A percentile compares a stretch with the other conserved stretches of the same genome.
Conservation (phyloP, 257 asterid genomes). For the Nicotiana tomentosiformis region DNA sequence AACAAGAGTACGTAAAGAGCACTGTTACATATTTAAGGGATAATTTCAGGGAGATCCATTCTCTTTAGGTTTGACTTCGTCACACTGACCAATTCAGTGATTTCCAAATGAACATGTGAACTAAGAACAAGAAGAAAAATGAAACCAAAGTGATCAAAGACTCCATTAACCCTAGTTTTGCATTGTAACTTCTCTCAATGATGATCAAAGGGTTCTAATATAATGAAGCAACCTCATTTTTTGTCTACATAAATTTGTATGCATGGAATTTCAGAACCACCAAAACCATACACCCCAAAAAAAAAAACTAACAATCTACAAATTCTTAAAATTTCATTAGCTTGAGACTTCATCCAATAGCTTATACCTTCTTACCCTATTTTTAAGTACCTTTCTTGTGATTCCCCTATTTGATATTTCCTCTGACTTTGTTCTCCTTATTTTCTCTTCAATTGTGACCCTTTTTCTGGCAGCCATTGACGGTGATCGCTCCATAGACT, state of each 20-base stretch:
- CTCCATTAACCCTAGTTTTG: not conserved
- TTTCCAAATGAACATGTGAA: too few species aligned
- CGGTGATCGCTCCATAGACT: slow-evolving; percentile 28
- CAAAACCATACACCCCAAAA: not conserved
- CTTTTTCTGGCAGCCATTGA: slow-evolving; percentile 22
- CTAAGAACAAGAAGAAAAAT: not conserved
- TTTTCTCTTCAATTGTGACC: slow-evolving; percentile 20
- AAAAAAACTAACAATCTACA: not conserved
- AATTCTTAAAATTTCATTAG: slow-evolving; percentile 4
- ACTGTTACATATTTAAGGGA: too few species aligned
- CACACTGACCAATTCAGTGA: too few species aligned
- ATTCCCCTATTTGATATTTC: slow-evolving; percentile 33
- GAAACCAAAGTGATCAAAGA: not conserved
- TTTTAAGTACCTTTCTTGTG: slow-evolving; percentile 37
- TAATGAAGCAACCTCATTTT: not conserved
- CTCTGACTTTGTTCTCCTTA: slow-evolving; percentile 49
- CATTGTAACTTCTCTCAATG: not conserved
- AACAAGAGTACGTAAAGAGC: too few species aligned
- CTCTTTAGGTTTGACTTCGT: too few species aligned
- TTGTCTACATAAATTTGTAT: not conserved
- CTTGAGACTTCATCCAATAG: slow-evolving; percentile 66
- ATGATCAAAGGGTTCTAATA: slow-evolving; percentile 1
- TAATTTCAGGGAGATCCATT: too few species aligned
- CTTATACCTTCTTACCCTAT: slow-evolving; percentile 69
- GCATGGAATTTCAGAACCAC: not conserved